Percentiles rank a stretch among this genome's conserved stretches.
Conservation (phyloP, 345 rosid genomes). For the Combretum micranthum region DNA sequence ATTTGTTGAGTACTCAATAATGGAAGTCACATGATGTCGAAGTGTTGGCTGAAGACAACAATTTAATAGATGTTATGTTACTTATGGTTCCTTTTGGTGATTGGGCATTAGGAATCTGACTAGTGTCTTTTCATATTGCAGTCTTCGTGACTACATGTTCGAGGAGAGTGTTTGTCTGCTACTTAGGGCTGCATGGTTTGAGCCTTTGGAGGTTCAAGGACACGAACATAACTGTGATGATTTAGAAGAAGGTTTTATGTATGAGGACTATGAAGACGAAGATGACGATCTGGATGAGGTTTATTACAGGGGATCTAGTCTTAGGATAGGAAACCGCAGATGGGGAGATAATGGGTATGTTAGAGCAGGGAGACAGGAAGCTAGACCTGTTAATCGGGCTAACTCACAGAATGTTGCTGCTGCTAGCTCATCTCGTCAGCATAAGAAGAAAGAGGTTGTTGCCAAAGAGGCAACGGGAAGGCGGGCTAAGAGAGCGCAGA, state of each 20-base stretch:
- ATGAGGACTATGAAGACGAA: conserved; percentile 38
- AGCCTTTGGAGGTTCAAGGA: conserved; percentile 50
- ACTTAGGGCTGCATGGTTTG: conserved; percentile 79
- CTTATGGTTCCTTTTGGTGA: background rate
- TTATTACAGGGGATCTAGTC: conserved; percentile 38
- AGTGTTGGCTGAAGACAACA: no score
- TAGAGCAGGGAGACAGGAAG: conserved; percentile 80
- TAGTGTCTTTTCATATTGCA: conserved; percentile 15
- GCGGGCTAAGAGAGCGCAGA: conserved; percentile 84
- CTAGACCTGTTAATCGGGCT: conserved; percentile 47
- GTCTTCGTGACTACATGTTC: conserved; percentile 82
- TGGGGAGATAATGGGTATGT: conserved; percentile 97
- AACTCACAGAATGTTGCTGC: conserved; percentile 32
- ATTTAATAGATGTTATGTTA: background rate
- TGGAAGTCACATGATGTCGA: no score
- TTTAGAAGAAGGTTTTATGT: conserved; percentile 37
- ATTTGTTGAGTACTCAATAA: no score
- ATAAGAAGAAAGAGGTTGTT: conserved; percentile 44
- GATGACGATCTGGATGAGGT: conserved; percentile 59
- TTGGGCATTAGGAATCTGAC: background rate
- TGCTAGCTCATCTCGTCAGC: conserved; percentile 47
- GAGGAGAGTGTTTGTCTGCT: conserved; percentile 95
- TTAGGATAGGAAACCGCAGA: conserved; percentile 73
- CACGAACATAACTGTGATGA: conserved; percentile 29
- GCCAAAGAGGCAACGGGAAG: conserved; percentile 46